Base-by-base conservation (phyloP, 2,329 filamentous ascomycete genomes). In the Camptophora hylomeconis region DNA sequence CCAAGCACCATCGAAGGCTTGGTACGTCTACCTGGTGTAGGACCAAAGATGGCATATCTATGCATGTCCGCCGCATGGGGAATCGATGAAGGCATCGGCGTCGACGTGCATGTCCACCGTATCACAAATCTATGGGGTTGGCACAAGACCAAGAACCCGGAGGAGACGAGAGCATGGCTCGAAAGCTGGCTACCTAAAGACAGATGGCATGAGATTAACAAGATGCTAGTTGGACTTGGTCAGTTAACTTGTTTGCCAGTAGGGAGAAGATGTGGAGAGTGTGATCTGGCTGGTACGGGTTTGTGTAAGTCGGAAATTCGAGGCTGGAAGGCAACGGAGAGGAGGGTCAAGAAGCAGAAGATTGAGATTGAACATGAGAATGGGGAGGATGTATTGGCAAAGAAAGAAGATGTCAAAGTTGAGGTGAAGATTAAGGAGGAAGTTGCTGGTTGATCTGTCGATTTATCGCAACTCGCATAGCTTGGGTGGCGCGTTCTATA, bases 51-150 rank as follows among this genome's bases (percentile, higher is more conserved):
- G 86, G 84, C 78, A 8, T 86, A 89, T 52, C 68, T 94, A 13
- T 87, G 80, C 50, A 71, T 93, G 60, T 78, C 75, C 25, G 78
- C 78, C 1, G 81, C 77, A 47, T 67, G 77, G 77, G 72, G 72
- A 2, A 60, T 65, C 24, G 65, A 72, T 27, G 66, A 75, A 41
- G 86, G 86, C 5, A 92, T 94, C 40, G 86, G 86, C 15, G 86
- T 94, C 26, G 86, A 94, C 52, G 84, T 93, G 4, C 86, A 94
- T 54, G 86, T 94, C 3, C 86, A 93, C 56, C 78, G 86, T 31
- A 92, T 94, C 54, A 87, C 83, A 28, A 93, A 93, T 56, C 62
- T 92, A 16, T 93, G 84, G 84, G 80, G 81, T 3, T 94, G 86
- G 86, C 72, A 92, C 51, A 72, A 71, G 51, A 87, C 79, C 2